Conservation (phyloP, 164 flowering plant species). For the Buxus sempervirens region DNA sequence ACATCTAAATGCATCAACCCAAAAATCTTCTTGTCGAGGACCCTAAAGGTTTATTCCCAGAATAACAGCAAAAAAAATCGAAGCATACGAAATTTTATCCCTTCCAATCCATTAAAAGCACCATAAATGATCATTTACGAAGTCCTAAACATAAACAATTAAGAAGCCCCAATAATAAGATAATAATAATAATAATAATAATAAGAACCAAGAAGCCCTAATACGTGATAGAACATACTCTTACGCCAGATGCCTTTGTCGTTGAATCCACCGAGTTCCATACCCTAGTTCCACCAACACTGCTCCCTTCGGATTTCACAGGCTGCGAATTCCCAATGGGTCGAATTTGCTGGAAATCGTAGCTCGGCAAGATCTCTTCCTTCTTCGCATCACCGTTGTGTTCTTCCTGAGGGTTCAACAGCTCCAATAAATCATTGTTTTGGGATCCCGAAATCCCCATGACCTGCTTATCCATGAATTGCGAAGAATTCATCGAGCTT, state of each 20-base stretch:
- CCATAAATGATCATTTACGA: no score
- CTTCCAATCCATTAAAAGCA: no score
- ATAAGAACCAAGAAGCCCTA: not conserved
- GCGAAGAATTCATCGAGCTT: constrained; percentile 58
- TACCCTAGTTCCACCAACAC: constrained; percentile 37
- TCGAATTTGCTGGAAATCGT: constrained; percentile 84
- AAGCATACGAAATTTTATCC: no score
- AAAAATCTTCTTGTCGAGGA: no score
- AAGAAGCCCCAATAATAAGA: not conserved
- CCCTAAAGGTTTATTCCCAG: no score
- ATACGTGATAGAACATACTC: constrained; percentile 27
- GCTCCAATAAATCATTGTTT: constrained; percentile 51
- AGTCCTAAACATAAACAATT: no score
- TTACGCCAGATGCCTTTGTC: constrained; percentile 21
- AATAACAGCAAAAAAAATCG: no score
- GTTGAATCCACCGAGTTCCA: constrained; percentile 58
- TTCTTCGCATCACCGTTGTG: constrained; percentile 21
- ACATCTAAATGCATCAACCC: no score
- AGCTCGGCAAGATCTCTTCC: constrained; percentile 73
- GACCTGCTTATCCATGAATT: constrained; percentile 92
- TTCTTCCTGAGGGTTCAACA: constrained; percentile 41
- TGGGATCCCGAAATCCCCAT: constrained; percentile 69
- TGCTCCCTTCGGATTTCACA: constrained; percentile 26
- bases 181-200: no score
- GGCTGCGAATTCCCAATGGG: constrained; percentile 26